Evolutionary conservation across 306 rosid species (phyloP).

Genomic region (Bauhinia variegata): DNA sequence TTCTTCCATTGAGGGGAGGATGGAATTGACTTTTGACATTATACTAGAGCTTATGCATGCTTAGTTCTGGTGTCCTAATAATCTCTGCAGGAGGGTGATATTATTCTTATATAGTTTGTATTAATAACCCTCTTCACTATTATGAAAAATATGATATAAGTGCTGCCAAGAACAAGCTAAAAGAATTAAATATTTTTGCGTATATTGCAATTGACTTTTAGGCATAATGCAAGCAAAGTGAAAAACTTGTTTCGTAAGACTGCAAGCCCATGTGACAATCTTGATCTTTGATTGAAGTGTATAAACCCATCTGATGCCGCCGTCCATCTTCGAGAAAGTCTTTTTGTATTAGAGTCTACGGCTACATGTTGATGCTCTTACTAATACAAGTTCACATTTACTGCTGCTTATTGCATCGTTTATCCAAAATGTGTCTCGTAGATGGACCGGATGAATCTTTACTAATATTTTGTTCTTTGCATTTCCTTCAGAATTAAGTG

Average conservation of each 20-base stretch:
- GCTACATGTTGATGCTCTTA: conserved; percentile 19
- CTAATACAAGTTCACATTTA: background rate
- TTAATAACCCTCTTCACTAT: conserved; percentile 20
- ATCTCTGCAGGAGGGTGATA: conserved; percentile 11
- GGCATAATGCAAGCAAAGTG: background rate
- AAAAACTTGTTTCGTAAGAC: background rate
- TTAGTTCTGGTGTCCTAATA: conserved; percentile 12
- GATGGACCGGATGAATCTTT: conserved; percentile 32
- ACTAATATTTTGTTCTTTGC: conserved; percentile 24
- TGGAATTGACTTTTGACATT: conserved; percentile 2
- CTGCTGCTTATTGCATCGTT: conserved; percentile 25
- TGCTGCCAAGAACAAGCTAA: conserved; percentile 17
- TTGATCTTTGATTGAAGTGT: conserved; percentile 28
- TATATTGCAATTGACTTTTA: conserved; percentile 2
- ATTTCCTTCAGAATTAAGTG: conserved; percentile 78
- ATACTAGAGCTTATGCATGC: conserved; percentile 2
- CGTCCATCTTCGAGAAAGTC: background rate
- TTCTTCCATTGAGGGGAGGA: background rate
- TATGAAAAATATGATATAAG: conserved; percentile 1
- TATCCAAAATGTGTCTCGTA: conserved; percentile 12
- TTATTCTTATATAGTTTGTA: background rate
- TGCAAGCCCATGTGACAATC: background rate
- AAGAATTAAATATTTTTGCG: conserved; percentile 5
- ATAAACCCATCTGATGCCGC: conserved; percentile 4
- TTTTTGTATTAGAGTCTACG: conserved; percentile 9